Conservation (phyloP, 169 alveolate species). For the Babesia gibsoni region DNA sequence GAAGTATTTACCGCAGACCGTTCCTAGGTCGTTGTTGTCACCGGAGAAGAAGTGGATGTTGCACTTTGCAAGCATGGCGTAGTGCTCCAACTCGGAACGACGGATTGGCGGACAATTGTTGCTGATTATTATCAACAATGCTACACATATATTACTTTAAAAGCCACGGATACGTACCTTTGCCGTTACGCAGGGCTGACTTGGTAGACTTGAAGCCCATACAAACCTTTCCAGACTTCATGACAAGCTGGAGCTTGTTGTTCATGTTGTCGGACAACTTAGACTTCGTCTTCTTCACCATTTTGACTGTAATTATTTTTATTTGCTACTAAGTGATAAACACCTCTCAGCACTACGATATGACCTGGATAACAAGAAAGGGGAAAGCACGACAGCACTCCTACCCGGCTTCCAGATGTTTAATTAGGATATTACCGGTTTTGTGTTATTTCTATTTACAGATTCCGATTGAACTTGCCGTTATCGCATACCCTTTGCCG, state of each 20-base stretch:
- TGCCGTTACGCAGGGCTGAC: constrained; percentile 93
- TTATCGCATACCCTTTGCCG: too few species aligned
- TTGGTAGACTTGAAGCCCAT: constrained; percentile 94
- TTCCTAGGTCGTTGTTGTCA: constrained; percentile 91
- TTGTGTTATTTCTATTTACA: too few species aligned
- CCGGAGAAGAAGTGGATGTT: constrained; percentile 93
- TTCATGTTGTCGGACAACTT: constrained; percentile 92
- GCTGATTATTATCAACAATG: constrained; percentile 89
- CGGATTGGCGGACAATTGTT: constrained; percentile 98
- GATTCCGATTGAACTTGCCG: too few species aligned
- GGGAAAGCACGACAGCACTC: too few species aligned
- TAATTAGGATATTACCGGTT: too few species aligned
- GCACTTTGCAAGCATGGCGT: constrained; percentile 95
- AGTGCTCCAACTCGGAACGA: constrained; percentile 96
- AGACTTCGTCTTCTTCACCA: constrained; percentile 85
- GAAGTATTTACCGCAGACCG: constrained; percentile 96
- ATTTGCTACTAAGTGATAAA: constrained; percentile 31
- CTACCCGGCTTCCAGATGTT: too few species aligned
- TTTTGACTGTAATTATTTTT: constrained; percentile 23
- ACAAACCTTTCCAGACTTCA: constrained; percentile 95
- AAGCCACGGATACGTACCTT: constrained; percentile 69
- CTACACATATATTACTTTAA: constrained; percentile 33
- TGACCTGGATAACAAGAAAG: not conserved
- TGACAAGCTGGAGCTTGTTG: constrained; percentile 93
- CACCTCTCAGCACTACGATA: constrained; percentile 31